Base-by-base conservation (phyloP, 495 filamentous ascomycete species). In the Halenospora varia region DNA sequence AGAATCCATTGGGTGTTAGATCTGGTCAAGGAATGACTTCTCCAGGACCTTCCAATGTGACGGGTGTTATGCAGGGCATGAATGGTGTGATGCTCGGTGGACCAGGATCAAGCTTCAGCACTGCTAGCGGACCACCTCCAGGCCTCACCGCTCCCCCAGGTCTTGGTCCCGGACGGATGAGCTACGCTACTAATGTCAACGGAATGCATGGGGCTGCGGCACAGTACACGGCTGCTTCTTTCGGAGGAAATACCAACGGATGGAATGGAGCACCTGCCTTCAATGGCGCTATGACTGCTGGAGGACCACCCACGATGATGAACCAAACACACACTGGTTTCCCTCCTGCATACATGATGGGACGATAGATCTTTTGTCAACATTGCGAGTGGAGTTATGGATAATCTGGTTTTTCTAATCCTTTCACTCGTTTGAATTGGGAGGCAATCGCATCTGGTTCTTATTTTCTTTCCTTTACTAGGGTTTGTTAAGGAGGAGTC, bases 1-100 rank as follows among this genome's bases (percentile, higher is more conserved):
- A 97, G 74, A 98, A 97, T 64, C 94, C 94, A 1, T 79, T 98
- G 9, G 94, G 95, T 23, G 95, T 97, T 20, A 90, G 94, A 25
- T 88, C 86, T 1, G 85, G 85, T 19, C 89, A 91, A 57, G 76
- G 81, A 1, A 79, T 78, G 41, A 77, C 76, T 44, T 77, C 79
- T 15, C 75, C 79, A 20, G 75, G 77, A 2, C 68, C 72, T 0
- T 83, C 83, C 26, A 88, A 89, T 57, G 75, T 81, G 2, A 76
- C 77, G 19, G 80, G 78, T 41, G 60, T 67, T 15, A 71, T 74
- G 44, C 63, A 73, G 61, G 80, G 77, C 47, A 75, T 86, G 57
- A 73, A 75, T 58, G 78, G 76, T n/a, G 75, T 85, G 57, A 79
- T 78, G 61, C 77, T 58, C 35, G 63, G 24, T 64, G 71, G n/a